Conservation (phyloP, 2,329 filamentous ascomycete species). For the Volutella citrinella region DNA sequence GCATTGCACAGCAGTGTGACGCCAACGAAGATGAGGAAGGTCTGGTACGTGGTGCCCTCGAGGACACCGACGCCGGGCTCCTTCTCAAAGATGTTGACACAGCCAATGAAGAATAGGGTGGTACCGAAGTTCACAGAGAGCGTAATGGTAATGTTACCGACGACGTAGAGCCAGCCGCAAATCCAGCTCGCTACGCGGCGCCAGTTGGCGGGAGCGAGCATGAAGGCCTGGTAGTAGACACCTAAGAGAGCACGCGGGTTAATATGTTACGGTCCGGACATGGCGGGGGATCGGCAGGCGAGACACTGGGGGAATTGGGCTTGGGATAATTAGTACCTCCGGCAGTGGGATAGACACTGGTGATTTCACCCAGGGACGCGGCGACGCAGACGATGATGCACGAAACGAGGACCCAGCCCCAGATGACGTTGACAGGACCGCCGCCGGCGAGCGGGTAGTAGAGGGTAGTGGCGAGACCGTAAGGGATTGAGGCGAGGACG, state of each 20-base stretch:
- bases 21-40: slow-evolving; percentile 68
- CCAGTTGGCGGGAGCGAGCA: slow-evolving; percentile 61
- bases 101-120: slow-evolving; percentile 58
- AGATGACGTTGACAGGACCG: slow-evolving; percentile 67
- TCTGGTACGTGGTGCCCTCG: slow-evolving; percentile 56
- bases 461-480: slow-evolving; percentile 68
- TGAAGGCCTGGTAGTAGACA: slow-evolving; percentile 77
- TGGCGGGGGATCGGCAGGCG: not conserved
- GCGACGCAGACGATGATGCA: slow-evolving; percentile 69
- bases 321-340: slow-evolving; percentile 48
- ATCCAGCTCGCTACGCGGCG: slow-evolving; percentile 66
- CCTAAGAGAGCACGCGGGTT: slow-evolving; percentile 23
- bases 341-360: slow-evolving; percentile 72
- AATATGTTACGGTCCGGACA: no score
- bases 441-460: slow-evolving; percentile 65
- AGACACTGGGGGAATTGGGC: no score
- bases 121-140: slow-evolving; percentile 82
- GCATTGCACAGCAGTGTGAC: slow-evolving; percentile 63
- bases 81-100: slow-evolving; percentile 53
- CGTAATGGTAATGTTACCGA: slow-evolving; percentile 79
- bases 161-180: slow-evolving; percentile 72
- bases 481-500: slow-evolving; percentile 71
- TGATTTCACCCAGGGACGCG: slow-evolving; percentile 69
- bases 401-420: slow-evolving; percentile 70
- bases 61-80: slow-evolving; percentile 43